phyloP scores from a whole-genome alignment of 768 basidiomycete genomes.

The Daedaleopsis sinensis region DNA sequence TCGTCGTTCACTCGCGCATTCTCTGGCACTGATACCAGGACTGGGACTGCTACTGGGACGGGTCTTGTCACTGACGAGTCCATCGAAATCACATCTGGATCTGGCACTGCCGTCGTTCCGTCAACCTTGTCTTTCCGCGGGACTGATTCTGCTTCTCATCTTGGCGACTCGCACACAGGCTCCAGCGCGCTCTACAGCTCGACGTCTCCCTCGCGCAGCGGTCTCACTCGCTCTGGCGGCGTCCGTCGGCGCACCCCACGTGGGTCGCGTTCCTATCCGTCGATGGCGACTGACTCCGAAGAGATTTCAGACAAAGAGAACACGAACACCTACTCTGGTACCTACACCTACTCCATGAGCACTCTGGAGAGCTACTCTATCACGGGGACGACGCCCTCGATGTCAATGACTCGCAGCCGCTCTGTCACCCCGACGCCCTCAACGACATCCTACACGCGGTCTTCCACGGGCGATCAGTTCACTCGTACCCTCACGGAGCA shows the following conservation, averaged over 20 bases:
- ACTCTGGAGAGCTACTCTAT: constrained; percentile 32
- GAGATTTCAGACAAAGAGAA: constrained; percentile 64
- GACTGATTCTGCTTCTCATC: constrained; percentile 55
- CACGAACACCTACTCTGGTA: constrained; percentile 39
- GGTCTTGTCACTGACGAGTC: constrained; percentile 44
- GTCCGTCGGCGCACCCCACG: constrained; percentile 55
- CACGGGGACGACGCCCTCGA: constrained; percentile 16
- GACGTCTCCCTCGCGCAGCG: constrained; percentile 51
- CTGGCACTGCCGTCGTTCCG: constrained; percentile 48
- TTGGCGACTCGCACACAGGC: constrained; percentile 53
- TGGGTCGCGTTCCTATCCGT: constrained; percentile 45
- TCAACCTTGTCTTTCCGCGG: constrained; percentile 57
- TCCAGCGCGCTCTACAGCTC: constrained; percentile 37
- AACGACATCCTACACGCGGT: constrained; percentile 21
- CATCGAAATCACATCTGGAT: constrained; percentile 41
- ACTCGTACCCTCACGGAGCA: constrained; percentile 12
- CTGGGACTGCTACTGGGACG: constrained; percentile 29
- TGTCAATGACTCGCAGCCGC: constrained; percentile 13
- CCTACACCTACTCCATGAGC: constrained; percentile 27
- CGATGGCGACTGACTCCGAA: constrained; percentile 41
- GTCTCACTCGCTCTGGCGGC: constrained; percentile 59
- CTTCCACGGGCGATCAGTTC: constrained; percentile 4
- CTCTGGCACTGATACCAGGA: constrained; percentile 29
- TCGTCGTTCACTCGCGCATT: constrained; percentile 34
- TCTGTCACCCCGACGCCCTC: constrained; percentile 25